Conservation (phyloP, 345 rosid genomes). For the Camelina neglecta region DNA sequence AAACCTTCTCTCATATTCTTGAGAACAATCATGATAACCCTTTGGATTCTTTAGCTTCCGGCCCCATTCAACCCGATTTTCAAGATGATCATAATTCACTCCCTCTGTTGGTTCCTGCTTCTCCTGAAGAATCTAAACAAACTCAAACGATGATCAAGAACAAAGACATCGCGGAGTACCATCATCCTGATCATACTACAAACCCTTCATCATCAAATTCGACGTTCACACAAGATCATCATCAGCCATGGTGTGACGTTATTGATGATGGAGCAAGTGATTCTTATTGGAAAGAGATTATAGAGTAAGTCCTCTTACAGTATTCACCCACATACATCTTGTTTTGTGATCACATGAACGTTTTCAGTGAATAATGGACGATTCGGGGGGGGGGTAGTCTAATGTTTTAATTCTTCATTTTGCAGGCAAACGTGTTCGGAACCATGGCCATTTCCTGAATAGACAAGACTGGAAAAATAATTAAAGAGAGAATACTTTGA, state of each 20-base stretch:
- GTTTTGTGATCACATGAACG: background rate
- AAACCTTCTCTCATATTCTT: constrained; percentile 43
- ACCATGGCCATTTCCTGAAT: constrained; percentile 55
- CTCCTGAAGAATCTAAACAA: constrained; percentile 41
- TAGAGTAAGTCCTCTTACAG: constrained; percentile 51
- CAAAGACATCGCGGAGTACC: constrained; percentile 28
- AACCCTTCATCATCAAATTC: constrained; percentile 58
- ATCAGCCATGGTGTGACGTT: constrained; percentile 47
- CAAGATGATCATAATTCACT: constrained; percentile 38
- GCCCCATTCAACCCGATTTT: constrained; percentile 10
- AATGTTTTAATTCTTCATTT: background rate
- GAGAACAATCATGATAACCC: constrained; percentile 39
- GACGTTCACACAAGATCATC: constrained; percentile 54
- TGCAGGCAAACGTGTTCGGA: constrained; percentile 62
- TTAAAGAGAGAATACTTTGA: constrained; percentile 6
- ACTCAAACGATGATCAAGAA: constrained; percentile 38
- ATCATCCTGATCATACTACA: constrained; percentile 38
- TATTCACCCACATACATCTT: background rate
- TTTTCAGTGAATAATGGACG: background rate
- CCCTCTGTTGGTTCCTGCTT: constrained; percentile 56
- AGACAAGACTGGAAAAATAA: constrained; percentile 4
- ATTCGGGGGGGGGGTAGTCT: background rate
- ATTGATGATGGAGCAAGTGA: constrained; percentile 60
- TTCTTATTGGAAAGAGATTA: constrained; percentile 61
- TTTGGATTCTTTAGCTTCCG: constrained; percentile 39